Percentiles rank a stretch among this genome's conserved stretches.
Conservation (phyloP, 2,329 filamentous ascomycete species). For the Fusarium devonianum region DNA sequence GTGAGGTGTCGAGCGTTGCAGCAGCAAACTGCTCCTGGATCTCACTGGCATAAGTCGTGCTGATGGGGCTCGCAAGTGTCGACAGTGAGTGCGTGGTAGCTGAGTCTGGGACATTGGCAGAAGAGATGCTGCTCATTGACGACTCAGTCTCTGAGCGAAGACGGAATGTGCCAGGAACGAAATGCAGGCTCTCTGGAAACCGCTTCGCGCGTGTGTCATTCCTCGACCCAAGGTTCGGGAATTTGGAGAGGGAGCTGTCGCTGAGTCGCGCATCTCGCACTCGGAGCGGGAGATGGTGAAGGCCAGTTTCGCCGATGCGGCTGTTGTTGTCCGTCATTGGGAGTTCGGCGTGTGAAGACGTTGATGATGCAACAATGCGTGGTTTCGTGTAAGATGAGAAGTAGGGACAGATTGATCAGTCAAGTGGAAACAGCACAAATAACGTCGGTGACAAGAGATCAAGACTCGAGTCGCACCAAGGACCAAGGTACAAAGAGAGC, state of each 20-base stretch:
- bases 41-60: conserved; percentile 47
- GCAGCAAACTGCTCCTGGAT: conserved; percentile 45
- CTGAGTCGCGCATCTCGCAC: conserved; percentile 29
- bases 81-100: conserved; percentile 49
- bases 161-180: conserved; percentile 39
- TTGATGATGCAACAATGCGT: not conserved
- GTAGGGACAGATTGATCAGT: conserved; percentile 5
- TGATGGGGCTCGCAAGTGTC: conserved; percentile 47
- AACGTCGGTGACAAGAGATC: not conserved
- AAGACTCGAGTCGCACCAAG: not conserved
- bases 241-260: conserved; percentile 24
- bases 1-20: conserved; percentile 36
- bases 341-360: conserved; percentile 3
- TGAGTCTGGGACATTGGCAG: conserved; percentile 49
- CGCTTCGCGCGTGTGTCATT: conserved; percentile 29
- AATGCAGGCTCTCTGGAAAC: conserved; percentile 44
- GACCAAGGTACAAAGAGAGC: conserved; percentile 9
- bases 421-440: conserved; percentile 20
- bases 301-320: conserved; percentile 31
- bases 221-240: conserved; percentile 19
- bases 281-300: conserved; percentile 41
- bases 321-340: conserved; percentile 34
- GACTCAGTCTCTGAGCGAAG: conserved; percentile 49
- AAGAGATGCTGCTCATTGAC: conserved; percentile 50
- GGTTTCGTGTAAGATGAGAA: not conserved